These are phyloP conservation scores for Plectranthus barbatus DNA, from an alignment of 257 asterid genomes.

Conservation along the genomic window DNA sequence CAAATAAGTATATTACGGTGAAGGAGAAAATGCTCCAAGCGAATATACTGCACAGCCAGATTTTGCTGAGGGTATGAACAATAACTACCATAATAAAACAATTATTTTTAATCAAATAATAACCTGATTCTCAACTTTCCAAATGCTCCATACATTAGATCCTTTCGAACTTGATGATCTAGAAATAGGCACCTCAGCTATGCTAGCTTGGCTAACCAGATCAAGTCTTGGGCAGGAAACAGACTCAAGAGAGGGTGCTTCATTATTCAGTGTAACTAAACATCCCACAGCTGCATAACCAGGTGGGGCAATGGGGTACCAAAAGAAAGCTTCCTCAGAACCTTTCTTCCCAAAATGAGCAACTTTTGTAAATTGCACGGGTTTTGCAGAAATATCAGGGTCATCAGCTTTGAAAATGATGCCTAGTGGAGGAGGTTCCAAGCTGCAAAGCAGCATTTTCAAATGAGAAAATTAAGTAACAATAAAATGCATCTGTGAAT, in stretches of 20 bases:
- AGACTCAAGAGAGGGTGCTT: constrained; percentile 60
- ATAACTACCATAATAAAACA: not conserved
- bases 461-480: constrained; percentile 16
- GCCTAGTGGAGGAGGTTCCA: constrained; percentile 97
- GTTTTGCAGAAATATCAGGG: constrained; percentile 75
- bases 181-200: constrained; percentile 78
- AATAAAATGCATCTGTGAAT: not conserved
- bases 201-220: constrained; percentile 77
- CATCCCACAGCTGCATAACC: constrained; percentile 97
- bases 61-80: constrained; percentile 2
- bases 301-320: constrained; percentile 98
- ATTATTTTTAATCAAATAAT: not conserved
- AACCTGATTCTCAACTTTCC: constrained; percentile 99
- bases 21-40: not conserved
- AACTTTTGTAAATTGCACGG: constrained; percentile 83
- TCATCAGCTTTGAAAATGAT: constrained; percentile 71
- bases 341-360: constrained; percentile 78
- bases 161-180: constrained; percentile 72
- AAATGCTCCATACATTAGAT: constrained; percentile 88
- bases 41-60: constrained; percentile 4
- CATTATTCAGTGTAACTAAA: constrained; percentile 61
- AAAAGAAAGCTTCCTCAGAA: constrained; percentile 76
- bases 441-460: constrained; percentile 38
- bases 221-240: constrained; percentile 92
- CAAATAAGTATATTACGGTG: constrained; percentile 10